Base-by-base conservation (phyloP, 2,329 filamentous ascomycete genomes). In the Diaporthe sp. region DNA sequence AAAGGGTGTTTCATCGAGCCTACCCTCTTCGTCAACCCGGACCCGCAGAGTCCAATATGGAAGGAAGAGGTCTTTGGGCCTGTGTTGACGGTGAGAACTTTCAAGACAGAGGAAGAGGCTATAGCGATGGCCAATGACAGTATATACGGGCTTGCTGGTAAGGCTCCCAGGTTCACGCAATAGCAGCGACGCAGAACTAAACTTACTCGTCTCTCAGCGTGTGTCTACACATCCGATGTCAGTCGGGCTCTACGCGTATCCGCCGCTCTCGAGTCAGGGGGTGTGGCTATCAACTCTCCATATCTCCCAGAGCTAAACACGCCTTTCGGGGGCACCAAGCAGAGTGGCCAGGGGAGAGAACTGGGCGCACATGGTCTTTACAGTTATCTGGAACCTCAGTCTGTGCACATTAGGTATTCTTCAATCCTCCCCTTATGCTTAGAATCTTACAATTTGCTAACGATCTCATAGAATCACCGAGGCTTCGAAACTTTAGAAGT, bases 161-260 rank as follows among this genome's bases (percentile, higher is more conserved):
- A 49, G 72, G 34, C 0, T 3, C 7, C 31, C 31, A 19, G 4
- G 70, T 25, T 71, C 15, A 59, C 8, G 22, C 25, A 19, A 19
- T 22, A 9, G 4, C 19, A 2, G 7, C 13, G 19, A 39, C 17
- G 6, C 12, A 5, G 1, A 46, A 2, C 46, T 67, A 25, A 25
- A 53, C 31, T 13, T 8, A 0, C 0, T 37, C 10, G 39, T 4
- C 8, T 44, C 25, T 19, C 12, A 73, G 70, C 70, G 17, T 65
- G 70, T 51, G 25, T 73, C n/a, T 73, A 73, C 57, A 73, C 70
- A 19, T 73, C 70, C 22, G 70, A 73, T n/a, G 19, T 73, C 58
- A 73, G 42, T 37, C 70, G 70, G 9, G 70, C 70, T 3, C 22
- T 73, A 22, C 55, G 70, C 6, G 58, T 73, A 7, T 73, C 70